Conservation (phyloP, 1,284 basidiomycete genomes). For the Ustilago bromivora region DNA sequence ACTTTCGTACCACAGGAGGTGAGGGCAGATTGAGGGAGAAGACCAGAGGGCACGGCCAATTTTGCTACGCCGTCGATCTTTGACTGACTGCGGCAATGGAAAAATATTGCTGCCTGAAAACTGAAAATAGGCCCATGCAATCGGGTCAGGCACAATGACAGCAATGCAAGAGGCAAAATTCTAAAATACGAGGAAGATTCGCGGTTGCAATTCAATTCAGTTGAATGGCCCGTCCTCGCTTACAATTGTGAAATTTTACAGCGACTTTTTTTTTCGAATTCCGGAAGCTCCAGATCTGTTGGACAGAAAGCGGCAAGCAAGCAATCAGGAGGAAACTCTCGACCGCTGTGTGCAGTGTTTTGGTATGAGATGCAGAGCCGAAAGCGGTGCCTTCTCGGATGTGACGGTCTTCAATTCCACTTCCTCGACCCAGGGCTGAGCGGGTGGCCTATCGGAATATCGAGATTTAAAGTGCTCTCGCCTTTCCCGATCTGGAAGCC, state of each 20-base stretch:
- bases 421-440: too few species aligned
- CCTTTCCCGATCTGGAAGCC: too few species aligned
- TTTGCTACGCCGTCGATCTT: neutral
- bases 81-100: slow-evolving; percentile 5
- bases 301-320: too few species aligned
- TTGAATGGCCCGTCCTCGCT: neutral
- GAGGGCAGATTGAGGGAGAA: neutral
- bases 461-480: too few species aligned
- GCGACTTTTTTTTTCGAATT: neutral
- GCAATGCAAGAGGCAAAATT: neutral
- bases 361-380: slow-evolving; percentile 2
- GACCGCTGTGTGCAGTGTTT: neutral
- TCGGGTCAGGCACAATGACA: neutral
- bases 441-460: too few species aligned
- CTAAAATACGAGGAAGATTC: too few species aligned
- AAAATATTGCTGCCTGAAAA: neutral
- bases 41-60: neutral
- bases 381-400: slow-evolving; percentile 1
- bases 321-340: too few species aligned
- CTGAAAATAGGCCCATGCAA: neutral
- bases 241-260: neutral
- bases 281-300: too few species aligned
- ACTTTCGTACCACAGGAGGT: neutral
- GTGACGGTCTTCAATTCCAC: slow-evolving; percentile 9
- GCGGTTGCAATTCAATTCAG: neutral